These are phyloP conservation scores for Coemansia sp. DNA, from an alignment of 192 early-diverging fungal genomes.

Conservation along the genomic window DNA sequence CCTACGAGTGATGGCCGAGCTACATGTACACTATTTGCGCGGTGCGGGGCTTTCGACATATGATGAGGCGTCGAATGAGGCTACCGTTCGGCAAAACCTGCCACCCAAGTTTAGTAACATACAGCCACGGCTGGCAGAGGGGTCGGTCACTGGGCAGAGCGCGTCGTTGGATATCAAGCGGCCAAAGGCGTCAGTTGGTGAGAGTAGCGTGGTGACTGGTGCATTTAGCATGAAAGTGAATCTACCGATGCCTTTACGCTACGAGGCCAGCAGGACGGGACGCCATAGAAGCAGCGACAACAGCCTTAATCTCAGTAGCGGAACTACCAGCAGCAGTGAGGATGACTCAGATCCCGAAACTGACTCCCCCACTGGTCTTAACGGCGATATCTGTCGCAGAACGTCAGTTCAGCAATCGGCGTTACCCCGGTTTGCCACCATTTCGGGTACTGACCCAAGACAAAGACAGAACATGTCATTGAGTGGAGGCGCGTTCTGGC, in stretches of 20 bases:
- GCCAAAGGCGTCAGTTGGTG: background rate
- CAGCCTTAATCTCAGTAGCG: conserved; percentile 5
- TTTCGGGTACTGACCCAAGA: background rate
- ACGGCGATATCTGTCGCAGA: background rate
- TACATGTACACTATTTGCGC: conserved; percentile 60
- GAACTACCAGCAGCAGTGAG: conserved; percentile 20
- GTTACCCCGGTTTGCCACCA: conserved; percentile 17
- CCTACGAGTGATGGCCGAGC: conserved; percentile 65
- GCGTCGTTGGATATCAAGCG: background rate
- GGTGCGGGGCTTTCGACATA: conserved; percentile 47
- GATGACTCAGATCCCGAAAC: conserved; percentile 28
- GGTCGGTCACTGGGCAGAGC: background rate
- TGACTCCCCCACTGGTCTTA: conserved; percentile 1
- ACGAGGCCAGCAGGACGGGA: conserved; percentile 28
- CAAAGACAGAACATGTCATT: background rate
- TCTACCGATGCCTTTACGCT: conserved; percentile 47
- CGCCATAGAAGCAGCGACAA: conserved; percentile 7
- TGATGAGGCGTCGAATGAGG: conserved; percentile 18
- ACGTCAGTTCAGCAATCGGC: background rate
- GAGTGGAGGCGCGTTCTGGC: background rate
- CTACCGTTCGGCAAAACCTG: background rate
- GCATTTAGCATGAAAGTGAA: conserved; percentile 51
- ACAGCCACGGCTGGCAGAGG: background rate
- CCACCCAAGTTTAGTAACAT: background rate
- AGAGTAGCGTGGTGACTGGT: background rate